Percentiles rank a stretch among this genome's conserved stretches.
These are phyloP conservation scores for Malus hybrid DNA, from an alignment of 331 rosid genomes.

Conservation along the genomic window DNA sequence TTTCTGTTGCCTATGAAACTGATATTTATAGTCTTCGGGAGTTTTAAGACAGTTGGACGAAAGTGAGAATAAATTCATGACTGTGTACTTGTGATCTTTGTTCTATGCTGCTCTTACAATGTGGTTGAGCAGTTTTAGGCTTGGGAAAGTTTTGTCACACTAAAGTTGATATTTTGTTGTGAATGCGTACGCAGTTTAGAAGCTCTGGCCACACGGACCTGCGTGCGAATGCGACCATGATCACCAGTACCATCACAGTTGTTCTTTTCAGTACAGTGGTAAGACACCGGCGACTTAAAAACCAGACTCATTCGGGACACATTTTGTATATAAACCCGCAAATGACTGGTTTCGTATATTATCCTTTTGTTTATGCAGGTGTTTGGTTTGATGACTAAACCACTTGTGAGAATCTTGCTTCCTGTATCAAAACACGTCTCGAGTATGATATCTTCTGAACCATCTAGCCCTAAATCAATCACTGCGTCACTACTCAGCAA, in stretches of 20 bases:
- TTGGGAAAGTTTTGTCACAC: neutral
- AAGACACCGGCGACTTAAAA: slow-evolving; percentile 15
- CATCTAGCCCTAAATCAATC: slow-evolving; percentile 62
- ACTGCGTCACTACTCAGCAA: slow-evolving; percentile 54
- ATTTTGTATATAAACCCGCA: neutral
- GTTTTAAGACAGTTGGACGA: neutral
- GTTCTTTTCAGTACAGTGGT: slow-evolving; percentile 98
- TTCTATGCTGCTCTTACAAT: no score
- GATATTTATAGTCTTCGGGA: neutral
- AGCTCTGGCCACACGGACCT: slow-evolving; percentile 68
- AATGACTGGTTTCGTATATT: neutral
- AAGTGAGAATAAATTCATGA: neutral
- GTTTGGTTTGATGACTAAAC: slow-evolving; percentile 89
- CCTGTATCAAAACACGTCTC: slow-evolving; percentile 46
- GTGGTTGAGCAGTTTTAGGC: no score
- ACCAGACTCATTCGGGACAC: neutral
- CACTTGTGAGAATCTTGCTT: slow-evolving; percentile 74
- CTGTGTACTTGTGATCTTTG: neutral
- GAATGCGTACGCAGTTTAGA: slow-evolving; percentile 54
- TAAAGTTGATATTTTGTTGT: neutral
- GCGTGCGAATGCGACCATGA: slow-evolving; percentile 74
- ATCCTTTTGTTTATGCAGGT: slow-evolving; percentile 38
- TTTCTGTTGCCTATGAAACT: neutral
- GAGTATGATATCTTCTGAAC: slow-evolving; percentile 47
- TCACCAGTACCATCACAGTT: slow-evolving; percentile 89